Percentiles rank a stretch among this genome's conserved stretches.
These are phyloP conservation scores for Emydomyces testavorans DNA, from an alignment of 2,329 filamentous ascomycete genomes.

Conservation along the genomic window DNA sequence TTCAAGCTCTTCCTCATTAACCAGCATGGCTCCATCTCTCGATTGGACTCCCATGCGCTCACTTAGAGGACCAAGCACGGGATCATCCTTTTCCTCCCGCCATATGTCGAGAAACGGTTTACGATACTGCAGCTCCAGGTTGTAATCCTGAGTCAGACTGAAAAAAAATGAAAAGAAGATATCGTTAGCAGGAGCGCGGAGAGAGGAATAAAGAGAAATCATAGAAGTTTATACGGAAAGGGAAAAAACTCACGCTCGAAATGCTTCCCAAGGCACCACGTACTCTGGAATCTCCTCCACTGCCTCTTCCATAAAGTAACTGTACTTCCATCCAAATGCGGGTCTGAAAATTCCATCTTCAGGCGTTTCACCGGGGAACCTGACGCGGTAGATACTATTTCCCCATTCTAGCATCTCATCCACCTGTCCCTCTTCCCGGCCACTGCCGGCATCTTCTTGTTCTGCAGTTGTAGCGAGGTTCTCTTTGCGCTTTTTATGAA, in stretches of 20 bases:
- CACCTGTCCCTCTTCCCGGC: constrained; percentile 36
- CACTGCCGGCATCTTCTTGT: constrained; percentile 20
- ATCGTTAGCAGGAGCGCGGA: background rate
- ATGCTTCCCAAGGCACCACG: constrained; percentile 95
- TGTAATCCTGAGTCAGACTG: constrained; percentile 81
- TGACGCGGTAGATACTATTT: constrained; percentile 82
- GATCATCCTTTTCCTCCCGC: constrained; percentile 79
- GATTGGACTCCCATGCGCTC: constrained; percentile 92
- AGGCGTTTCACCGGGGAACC: constrained; percentile 73
- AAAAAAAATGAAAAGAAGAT: constrained; percentile 1
- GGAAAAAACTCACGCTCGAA: constrained; percentile 52
- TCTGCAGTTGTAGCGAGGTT: constrained; percentile 30
- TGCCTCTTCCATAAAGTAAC: constrained; percentile 88
- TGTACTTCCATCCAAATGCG: constrained; percentile 96
- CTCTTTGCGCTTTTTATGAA: constrained; percentile 50
- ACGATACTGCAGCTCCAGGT: constrained; percentile 87
- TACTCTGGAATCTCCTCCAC: constrained; percentile 96
- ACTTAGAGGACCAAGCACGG: constrained; percentile 66
- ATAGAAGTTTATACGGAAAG: background rate
- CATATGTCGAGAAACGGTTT: constrained; percentile 85
- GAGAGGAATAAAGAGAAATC: background rate
- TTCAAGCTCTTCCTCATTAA: constrained; percentile 81
- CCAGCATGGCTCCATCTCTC: constrained; percentile 54
- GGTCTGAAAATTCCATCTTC: constrained; percentile 84
- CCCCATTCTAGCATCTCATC: constrained; percentile 68